phyloP scores from a whole-genome alignment of 163 green algal species.

The Trebouxia gelatinosa region DNA sequence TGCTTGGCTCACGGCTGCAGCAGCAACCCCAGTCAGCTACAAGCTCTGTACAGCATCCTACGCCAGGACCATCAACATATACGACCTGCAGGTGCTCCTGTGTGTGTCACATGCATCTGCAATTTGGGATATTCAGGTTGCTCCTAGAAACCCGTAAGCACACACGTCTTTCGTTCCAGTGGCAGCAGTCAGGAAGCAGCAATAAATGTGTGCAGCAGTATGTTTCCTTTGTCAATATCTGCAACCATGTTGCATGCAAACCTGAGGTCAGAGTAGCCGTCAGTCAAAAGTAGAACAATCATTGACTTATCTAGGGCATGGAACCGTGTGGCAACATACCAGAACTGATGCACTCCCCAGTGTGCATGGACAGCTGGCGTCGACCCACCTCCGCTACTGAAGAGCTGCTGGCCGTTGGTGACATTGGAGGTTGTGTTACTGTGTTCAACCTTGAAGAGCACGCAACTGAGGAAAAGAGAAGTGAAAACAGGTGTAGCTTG shows the following conservation, averaged over 20 bases:
- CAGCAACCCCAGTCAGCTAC: slow-evolving; percentile 51
- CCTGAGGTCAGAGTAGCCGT: neutral
- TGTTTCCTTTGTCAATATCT: too few relatives aligned
- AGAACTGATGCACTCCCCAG: slow-evolving; percentile 57
- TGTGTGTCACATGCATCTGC: too few relatives aligned
- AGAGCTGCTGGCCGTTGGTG: slow-evolving; percentile 58
- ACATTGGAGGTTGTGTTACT: slow-evolving; percentile 56
- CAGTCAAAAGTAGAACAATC: neutral
- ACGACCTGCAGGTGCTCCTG: slow-evolving; percentile 48
- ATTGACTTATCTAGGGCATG: neutral
- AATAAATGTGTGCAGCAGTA: too few relatives aligned
- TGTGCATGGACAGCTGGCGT: slow-evolving; percentile 52
- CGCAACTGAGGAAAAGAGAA: slow-evolving; percentile 37
- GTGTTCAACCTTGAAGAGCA: slow-evolving; percentile 40
- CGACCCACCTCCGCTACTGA: slow-evolving; percentile 35
- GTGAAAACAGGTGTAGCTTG: slow-evolving; percentile 45
- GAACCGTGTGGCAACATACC: slow-evolving; percentile 32
- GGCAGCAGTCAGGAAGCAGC: too few relatives aligned
- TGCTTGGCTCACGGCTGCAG: slow-evolving; percentile 58
- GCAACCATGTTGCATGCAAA: too few relatives aligned
- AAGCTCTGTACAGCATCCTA: slow-evolving; percentile 60
- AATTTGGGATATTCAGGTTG: too few relatives aligned
- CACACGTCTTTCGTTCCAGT: too few relatives aligned
- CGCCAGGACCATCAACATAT: slow-evolving; percentile 62
- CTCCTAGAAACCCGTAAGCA: too few relatives aligned